A percentile compares a stretch with the other conserved stretches of the same genome.
Evolutionary conservation across 140 eudicot species (phyloP).

Genomic region (Senecio squalidus): DNA sequence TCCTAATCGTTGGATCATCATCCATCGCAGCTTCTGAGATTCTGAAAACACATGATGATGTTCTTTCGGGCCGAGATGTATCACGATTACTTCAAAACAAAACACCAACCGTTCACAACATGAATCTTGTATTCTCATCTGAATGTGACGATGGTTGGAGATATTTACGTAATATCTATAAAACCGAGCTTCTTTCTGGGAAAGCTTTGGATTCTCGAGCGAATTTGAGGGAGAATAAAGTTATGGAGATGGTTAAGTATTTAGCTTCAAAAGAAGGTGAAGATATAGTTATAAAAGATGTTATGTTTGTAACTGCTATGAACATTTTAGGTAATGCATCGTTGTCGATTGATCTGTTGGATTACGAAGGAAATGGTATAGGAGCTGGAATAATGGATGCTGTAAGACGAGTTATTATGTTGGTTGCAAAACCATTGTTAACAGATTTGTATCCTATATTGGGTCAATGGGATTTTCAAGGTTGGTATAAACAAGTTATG

Average conservation of each 20-base stretch:
- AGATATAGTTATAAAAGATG: conserved; percentile 23
- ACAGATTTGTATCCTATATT: conserved; percentile 30
- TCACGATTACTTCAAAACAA: background rate
- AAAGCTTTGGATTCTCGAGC: background rate
- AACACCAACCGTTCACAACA: background rate
- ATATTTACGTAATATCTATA: background rate
- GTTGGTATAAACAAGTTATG: conserved; percentile 20
- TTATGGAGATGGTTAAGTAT: background rate
- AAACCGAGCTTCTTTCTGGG: background rate
- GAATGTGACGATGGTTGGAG: background rate
- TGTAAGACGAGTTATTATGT: background rate
- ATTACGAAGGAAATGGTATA: conserved; percentile 28
- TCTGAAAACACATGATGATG: background rate
- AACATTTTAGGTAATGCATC: conserved; percentile 24
- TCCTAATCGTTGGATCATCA: background rate
- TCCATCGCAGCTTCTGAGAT: background rate
- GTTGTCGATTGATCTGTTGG: conserved; percentile 29
- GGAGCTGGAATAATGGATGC: conserved; percentile 6
- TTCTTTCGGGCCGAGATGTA: background rate
- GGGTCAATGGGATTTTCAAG: conserved; percentile 18
- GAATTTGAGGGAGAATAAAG: background rate
- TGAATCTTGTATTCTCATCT: background rate
- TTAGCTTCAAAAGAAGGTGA: conserved; percentile 28
- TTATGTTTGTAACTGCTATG: conserved; percentile 16
- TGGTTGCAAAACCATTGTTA: conserved; percentile 5